Evolutionary conservation across 78 protist genomes (phyloP).

Genomic region (Paulinella micropora): DNA sequence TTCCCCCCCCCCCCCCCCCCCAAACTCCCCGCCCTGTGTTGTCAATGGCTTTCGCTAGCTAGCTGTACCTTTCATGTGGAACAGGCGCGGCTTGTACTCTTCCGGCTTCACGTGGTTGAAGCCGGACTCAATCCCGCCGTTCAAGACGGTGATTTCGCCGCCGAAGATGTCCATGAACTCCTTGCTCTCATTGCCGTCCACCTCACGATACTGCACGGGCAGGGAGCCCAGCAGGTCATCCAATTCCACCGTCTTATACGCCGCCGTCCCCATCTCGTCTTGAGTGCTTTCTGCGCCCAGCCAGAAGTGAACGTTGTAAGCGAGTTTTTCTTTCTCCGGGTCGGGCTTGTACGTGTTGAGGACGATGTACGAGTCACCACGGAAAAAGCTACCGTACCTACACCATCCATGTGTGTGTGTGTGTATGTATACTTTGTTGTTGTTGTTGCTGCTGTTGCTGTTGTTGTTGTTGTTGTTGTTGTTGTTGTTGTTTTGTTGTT

Average conservation of each 20-base stretch:
- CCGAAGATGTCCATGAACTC: slow-evolving; percentile 23
- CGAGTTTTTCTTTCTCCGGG: no score
- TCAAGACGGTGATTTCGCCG: slow-evolving; percentile 1
- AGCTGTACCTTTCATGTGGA: slow-evolving; percentile 41
- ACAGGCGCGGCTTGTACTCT: slow-evolving; percentile 14
- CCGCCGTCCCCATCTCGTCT: slow-evolving; percentile 72
- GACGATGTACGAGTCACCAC: slow-evolving; percentile 60
- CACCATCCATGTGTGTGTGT: no score
- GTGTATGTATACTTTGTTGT: no score
- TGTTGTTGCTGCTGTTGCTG: no score
- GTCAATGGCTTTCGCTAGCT: no score
- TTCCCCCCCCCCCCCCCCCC: no score
- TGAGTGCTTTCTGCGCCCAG: slow-evolving; percentile 42
- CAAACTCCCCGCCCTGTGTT: no score
- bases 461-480: no score
- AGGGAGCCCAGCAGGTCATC: slow-evolving; percentile 42
- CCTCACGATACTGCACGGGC: slow-evolving; percentile 60
- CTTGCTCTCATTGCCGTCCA: slow-evolving; percentile 32
- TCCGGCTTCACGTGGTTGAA: slow-evolving; percentile 34
- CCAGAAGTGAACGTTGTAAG: no score
- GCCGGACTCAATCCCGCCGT: slow-evolving; percentile 46
- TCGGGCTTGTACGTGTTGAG: slow-evolving; percentile 34
- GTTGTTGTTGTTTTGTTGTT: no score
- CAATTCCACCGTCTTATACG: slow-evolving; percentile 65
- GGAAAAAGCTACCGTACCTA: slow-evolving; percentile 35